Base-by-base conservation (phyloP, 345 rosid genomes). In the Rhodomyrtus tomentosa region DNA sequence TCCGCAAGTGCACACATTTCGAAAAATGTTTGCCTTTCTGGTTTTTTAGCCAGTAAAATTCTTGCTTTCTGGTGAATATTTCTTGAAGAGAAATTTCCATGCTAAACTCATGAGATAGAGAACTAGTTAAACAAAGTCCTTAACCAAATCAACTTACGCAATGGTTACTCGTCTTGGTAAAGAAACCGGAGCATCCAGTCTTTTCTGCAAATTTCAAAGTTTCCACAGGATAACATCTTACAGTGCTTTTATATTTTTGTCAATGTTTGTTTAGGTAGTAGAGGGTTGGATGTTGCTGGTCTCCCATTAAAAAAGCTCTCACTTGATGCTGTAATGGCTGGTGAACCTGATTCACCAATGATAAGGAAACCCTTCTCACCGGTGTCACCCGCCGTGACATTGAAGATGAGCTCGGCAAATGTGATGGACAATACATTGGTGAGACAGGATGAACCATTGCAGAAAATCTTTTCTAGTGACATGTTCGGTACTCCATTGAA, bases 361-460 rank as follows among this genome's bases (percentile, higher is more conserved):
- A 86, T 92, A 82, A 93, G 98, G 86, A 93, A 94, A 87, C 99
- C 99, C 3, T 98, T 98, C 94, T 93, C 96, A 0, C 98, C 98
- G 9, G 90, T 98, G 84, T 87, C 95, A 40, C 87, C 93, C 22
- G 87, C 88, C 15, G 87, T 89, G 51, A 87, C 95, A 85, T 90
- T 91, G 56, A 94, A 92, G 87, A 83, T 91, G 85, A 91, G 90
- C 87, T 87, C 79, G 72, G 25, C 87, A 83, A 91, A 86, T 83
- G 56, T 80, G 79, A 14, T 87, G 72, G 89, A 89, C 80, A 92
- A 88, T 59, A 32, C 50, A 51, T 50, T 10, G 4, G 42, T 32
- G 81, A 74, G 73, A 21, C 82, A 83, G 14, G 76, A 74, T 25
- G 94, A 88, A 48, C 81, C 54, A 16, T 49, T 85, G 25, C 89